Percentiles rank a stretch among this genome's conserved stretches.
Conservation (phyloP, 805 yeast species). For the Ogataea allantospora region DNA sequence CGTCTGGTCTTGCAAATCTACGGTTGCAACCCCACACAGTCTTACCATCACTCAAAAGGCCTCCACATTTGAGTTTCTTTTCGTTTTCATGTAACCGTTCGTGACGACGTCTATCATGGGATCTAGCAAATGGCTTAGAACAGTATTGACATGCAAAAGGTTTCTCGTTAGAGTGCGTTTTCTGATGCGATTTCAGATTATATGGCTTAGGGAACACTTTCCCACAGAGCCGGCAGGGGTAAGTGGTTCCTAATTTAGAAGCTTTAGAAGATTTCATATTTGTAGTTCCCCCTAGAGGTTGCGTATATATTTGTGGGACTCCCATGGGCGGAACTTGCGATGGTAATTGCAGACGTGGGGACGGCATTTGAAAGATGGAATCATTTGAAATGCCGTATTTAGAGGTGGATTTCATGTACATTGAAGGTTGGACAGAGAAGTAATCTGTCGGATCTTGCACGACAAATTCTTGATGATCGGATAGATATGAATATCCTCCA, state of each 20-base stretch:
- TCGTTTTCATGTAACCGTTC: slow-evolving; percentile 73
- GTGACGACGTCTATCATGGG: slow-evolving; percentile 75
- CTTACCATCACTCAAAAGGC: slow-evolving; percentile 52
- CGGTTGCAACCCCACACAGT: slow-evolving; percentile 76
- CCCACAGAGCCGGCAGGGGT: slow-evolving; percentile 43
- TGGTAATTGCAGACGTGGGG: neutral
- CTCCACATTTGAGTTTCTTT: slow-evolving; percentile 67
- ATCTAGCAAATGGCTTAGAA: slow-evolving; percentile 68
- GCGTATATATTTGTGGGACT: neutral
- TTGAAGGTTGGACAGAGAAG: neutral
- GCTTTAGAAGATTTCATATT: neutral
- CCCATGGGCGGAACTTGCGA: neutral
- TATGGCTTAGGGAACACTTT: slow-evolving; percentile 48
- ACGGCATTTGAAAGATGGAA: neutral
- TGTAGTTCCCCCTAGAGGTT: neutral
- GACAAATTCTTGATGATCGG: neutral
- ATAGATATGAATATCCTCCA: neutral
- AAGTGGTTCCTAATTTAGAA: slow-evolving; percentile 16
- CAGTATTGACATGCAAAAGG: slow-evolving; percentile 69
- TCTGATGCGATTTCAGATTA: slow-evolving; percentile 49
- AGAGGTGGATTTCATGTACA: neutral
- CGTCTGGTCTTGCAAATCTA: slow-evolving; percentile 74
- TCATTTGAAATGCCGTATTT: neutral
- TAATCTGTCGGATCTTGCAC: neutral
- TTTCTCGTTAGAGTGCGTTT: slow-evolving; percentile 60